Base-by-base conservation (phyloP, 1,139 yeast genomes). In the Kazachstania sp. region DNA sequence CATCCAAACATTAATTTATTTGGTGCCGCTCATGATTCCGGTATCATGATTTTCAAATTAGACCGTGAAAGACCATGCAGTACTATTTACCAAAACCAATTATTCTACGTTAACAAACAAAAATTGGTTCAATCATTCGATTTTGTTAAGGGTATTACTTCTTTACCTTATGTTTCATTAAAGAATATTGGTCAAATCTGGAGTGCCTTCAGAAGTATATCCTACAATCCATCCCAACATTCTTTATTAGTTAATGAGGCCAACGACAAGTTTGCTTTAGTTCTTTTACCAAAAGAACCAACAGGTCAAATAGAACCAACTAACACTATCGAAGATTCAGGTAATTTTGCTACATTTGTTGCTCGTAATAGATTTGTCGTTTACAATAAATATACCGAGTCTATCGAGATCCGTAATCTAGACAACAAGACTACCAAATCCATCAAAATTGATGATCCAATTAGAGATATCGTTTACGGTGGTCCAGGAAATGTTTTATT, bases 51-150 rank as follows among this genome's bases (percentile, higher is more conserved):
- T 47, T 94, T 94, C 77, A 94, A 94, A 70, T 76, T 94, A 53
- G 97, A 88, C 66, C 83, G 98, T 64, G 99, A 94, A 73, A 81
- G 98, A 66, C 98, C 98, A 20, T 96, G 97, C 18, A 78, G 78
- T 59, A 72, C 88, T 3, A 66, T 83, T 38, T 79, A 79, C 70
- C 94, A 85, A 64, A 78, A 79, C 60, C 77, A 75, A 54, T 69
- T 94, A 57, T 79, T 76, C 56, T 92, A 76, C 62, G 81, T 90
- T 58, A 88, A 87, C 68, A 77, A 79, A 52, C 95, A 88, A 62
- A 87, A 85, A 64, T 95, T 85, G 67, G 82, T 94, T 49, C 95
- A 86, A 67, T 72, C 78, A 47, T 87, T 77, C 61, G 94, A 86
- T 61, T 83, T 78, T 62, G 74, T 72, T 49, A 71, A 70, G 47